These are phyloP conservation scores for Candida freyschussii DNA, from an alignment of 1,139 yeast species.

Conservation along the genomic window DNA sequence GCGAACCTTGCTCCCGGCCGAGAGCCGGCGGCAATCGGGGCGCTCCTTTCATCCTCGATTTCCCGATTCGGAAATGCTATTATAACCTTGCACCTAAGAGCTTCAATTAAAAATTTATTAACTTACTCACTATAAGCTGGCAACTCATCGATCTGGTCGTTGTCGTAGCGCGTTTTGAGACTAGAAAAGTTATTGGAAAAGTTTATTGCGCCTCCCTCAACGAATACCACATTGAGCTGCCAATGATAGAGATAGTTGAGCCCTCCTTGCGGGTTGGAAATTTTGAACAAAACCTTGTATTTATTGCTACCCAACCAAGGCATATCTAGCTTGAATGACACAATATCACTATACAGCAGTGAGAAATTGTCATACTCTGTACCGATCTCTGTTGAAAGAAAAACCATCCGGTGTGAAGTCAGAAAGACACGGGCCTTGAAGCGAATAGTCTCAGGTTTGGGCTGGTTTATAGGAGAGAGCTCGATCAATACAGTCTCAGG, in stretches of 20 bases:
- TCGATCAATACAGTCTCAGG: constrained; percentile 15
- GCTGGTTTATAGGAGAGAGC: constrained; percentile 19
- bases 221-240: constrained; percentile 37
- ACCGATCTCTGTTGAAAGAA: constrained; percentile 14
- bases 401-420: constrained; percentile 31
- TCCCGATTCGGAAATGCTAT: constrained; percentile 8
- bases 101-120: not conserved
- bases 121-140: constrained; percentile 33
- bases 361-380: constrained; percentile 27
- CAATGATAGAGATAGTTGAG: constrained; percentile 41
- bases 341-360: constrained; percentile 25
- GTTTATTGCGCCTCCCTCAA: constrained; percentile 45
- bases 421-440: constrained; percentile 30
- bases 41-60: constrained; percentile 7
- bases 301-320: constrained; percentile 56
- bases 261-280: constrained; percentile 36
- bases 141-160: constrained; percentile 39
- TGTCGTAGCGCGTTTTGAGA: constrained; percentile 32
- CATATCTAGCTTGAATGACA: constrained; percentile 36
- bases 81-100: not conserved
- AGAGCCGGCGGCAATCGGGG: constrained; percentile 5
- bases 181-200: constrained; percentile 32
- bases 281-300: constrained; percentile 41
- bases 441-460: constrained; percentile 24
- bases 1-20: too few relatives aligned